Percentiles rank a stretch among this genome's conserved stretches.
phyloP scores from a whole-genome alignment of 2,329 filamentous ascomycete genomes.

The Aureobasidium musti region DNA sequence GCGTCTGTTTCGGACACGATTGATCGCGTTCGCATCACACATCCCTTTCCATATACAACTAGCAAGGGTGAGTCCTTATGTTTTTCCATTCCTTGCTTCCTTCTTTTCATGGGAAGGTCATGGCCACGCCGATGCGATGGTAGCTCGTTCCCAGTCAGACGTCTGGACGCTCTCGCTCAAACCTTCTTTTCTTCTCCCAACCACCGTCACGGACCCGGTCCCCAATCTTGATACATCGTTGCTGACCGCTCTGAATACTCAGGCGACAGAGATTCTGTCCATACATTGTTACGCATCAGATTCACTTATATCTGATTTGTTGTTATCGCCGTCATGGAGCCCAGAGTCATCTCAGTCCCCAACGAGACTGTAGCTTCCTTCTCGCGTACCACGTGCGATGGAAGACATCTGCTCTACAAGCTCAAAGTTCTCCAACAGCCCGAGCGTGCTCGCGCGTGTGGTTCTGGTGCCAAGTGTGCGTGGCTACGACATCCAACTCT shows the following conservation, averaged over 20 bases:
- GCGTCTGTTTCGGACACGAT: neutral
- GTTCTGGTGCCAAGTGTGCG: slow-evolving; percentile 92
- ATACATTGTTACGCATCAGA: neutral
- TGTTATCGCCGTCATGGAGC: slow-evolving; percentile 35
- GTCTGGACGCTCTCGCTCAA: slow-evolving; percentile 8
- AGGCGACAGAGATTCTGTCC: neutral
- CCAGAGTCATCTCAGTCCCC: slow-evolving; percentile 50
- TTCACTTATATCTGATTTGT: neutral
- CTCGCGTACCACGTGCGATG: slow-evolving; percentile 68
- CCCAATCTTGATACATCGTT: neutral
- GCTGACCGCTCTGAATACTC: neutral
- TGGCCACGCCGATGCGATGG: slow-evolving; percentile 25
- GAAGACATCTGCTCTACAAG: slow-evolving; percentile 75
- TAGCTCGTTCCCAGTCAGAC: slow-evolving; percentile 19
- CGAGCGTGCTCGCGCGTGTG: slow-evolving; percentile 89
- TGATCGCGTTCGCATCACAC: neutral
- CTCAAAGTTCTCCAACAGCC: slow-evolving; percentile 91
- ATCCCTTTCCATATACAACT: slow-evolving; percentile 1
- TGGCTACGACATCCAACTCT: slow-evolving; percentile 11
- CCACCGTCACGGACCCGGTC: slow-evolving; percentile 18
- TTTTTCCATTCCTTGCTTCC: slow-evolving; percentile 14
- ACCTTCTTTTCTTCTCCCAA: slow-evolving; percentile 22
- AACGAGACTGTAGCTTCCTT: slow-evolving; percentile 59
- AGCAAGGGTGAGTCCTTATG: slow-evolving; percentile 18
- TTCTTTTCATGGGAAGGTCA: slow-evolving; percentile 9